Percentiles rank a stretch among this genome's conserved stretches.
phyloP scores from a whole-genome alignment of 495 filamentous ascomycete species.

The Chaetomium fimeti region DNA sequence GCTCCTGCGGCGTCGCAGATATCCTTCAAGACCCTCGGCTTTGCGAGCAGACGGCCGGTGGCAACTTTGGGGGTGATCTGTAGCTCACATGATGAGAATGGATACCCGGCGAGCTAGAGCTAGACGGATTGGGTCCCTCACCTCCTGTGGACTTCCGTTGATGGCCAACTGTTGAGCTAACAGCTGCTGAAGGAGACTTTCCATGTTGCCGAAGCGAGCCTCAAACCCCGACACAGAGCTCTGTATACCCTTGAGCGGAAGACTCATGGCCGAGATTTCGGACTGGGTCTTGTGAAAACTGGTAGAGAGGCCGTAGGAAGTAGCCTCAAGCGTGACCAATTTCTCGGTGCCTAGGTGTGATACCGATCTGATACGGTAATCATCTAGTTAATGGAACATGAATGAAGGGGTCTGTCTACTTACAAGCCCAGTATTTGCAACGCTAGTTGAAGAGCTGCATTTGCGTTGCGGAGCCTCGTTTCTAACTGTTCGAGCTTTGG shows the following conservation, averaged over 20 bases:
- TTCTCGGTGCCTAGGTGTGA: too few species aligned
- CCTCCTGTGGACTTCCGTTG: background rate
- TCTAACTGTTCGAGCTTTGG: constrained; percentile 7
- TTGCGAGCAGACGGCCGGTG: background rate
- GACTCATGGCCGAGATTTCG: background rate
- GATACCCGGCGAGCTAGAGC: too few species aligned
- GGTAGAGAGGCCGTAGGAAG: background rate
- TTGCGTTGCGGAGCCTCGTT: constrained; percentile 2
- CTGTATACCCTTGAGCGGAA: background rate
- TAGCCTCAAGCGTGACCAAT: background rate
- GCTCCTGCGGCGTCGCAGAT: background rate
- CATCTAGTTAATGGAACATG: too few species aligned
- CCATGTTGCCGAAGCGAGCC: background rate
- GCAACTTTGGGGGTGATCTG: background rate
- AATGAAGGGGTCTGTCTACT: background rate
- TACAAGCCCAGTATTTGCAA: constrained; percentile 6
- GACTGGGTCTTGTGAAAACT: too few species aligned
- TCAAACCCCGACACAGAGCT: background rate
- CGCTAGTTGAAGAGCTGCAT: background rate
- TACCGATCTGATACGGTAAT: too few species aligned
- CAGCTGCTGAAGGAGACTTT: background rate
- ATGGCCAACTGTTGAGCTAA: background rate
- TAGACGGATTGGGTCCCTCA: background rate
- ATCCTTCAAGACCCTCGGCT: background rate
- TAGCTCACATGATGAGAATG: too few species aligned